Base-by-base conservation (phyloP, 23 red algal genomes). In the Gracilaria vermiculophylla region DNA sequence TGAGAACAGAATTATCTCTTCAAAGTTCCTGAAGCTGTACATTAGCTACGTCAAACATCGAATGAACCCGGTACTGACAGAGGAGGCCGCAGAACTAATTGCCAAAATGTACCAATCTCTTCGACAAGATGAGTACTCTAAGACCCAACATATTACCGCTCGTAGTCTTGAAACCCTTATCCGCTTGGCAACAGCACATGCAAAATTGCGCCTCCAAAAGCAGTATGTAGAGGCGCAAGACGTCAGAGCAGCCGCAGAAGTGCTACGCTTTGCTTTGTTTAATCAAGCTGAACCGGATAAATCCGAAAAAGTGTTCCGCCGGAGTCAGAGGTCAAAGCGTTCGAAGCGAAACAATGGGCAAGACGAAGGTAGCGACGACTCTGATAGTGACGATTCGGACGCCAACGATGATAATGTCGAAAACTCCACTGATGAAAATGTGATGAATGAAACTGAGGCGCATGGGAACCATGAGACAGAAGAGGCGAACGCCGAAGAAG, bases 141-240 rank as follows among this genome's bases (percentile, higher is more conserved):
- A 91, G 80, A 99, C 92, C 32, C 81, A 95, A 76, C 97, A 94
- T 51, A 95, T 99, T 44, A 99, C 97, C 3, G 93, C 97, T 5
- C 85, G 97, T 11, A 76, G 88, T 24, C 85, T 99, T 36, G 97
- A 99, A 47, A 99, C 97, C 3, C 65, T 99, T 42, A 99, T 99
- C 55, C 97, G 97, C 5, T 70, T 99, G 44, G 83, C 97, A 41
- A 99, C 97, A 11, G 97, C 97, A 50, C 94, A 99, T 76, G 97
- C 97, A 3, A 99, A 99, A 75, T 58, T 82, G 29, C 93, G 97
- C 15, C 89, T 99, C 33, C 88, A 91, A 15, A 82, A 83, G 58
- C 42, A 36, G 8, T 52, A 88, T 12, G 97, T 99, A 45, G 69
- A 56, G 35, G 64, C 42, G 2, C 77, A 81, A 41, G 97, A 99